These are phyloP conservation scores for Pythium myriotylum DNA, from an alignment of 352 stramenopile genomes.

Conservation along the genomic window DNA sequence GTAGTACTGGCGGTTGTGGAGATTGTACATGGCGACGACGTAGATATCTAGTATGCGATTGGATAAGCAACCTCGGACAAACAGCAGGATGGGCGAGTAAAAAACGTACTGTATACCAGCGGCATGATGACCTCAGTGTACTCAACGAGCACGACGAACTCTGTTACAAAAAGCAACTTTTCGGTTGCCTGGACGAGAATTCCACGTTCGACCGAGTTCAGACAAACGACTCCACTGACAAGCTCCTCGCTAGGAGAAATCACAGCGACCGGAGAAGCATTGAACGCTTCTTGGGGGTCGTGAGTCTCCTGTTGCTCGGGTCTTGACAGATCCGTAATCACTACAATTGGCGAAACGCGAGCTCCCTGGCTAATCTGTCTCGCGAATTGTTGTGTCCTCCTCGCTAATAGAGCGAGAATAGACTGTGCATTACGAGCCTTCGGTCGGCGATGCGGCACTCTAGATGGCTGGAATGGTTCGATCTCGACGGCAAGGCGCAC, in stretches of 20 bases:
- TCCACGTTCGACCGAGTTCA: conserved; percentile 14
- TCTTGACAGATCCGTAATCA: too few species aligned
- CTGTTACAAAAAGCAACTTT: conserved; percentile 32
- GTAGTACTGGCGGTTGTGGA: conserved; percentile 37
- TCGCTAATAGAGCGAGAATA: too few species aligned
- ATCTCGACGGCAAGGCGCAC: conserved; percentile 1
- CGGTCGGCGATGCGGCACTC: not conserved
- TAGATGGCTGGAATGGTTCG: conserved; percentile 8
- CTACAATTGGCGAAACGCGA: too few species aligned
- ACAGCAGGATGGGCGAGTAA: too few species aligned
- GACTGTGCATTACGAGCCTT: too few species aligned
- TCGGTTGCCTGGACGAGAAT: conserved; percentile 22
- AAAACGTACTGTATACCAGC: conserved; percentile 29
- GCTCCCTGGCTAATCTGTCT: too few species aligned
- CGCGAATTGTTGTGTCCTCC: too few species aligned
- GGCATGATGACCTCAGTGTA: conserved; percentile 45
- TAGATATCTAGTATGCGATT: not conserved
- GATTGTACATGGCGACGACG: conserved; percentile 27
- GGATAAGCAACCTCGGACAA: not conserved
- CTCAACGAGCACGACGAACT: conserved; percentile 40
- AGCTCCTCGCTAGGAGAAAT: not conserved
- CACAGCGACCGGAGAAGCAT: too few species aligned
- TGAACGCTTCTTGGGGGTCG: too few species aligned
- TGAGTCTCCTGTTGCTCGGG: too few species aligned
- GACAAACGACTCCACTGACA: not conserved